A percentile compares a stretch with the other conserved stretches of the same genome.
Evolutionary conservation across 2,329 filamentous ascomycete genomes (phyloP).

Genomic region (Xylariaceae sp.): DNA sequence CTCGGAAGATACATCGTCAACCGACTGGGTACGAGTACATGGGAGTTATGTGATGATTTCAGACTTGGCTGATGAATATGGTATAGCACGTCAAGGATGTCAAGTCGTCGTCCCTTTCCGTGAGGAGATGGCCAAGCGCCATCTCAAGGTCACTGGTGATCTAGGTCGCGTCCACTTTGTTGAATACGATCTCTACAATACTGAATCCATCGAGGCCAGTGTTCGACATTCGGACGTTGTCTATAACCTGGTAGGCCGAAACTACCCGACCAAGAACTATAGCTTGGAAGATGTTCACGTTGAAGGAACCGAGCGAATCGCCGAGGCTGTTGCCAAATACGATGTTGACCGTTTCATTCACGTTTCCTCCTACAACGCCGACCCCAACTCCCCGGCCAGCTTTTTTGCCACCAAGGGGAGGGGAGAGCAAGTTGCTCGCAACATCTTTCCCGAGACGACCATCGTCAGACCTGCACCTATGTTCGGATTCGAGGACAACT

Average conservation of each 20-base stretch:
- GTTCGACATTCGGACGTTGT: constrained; percentile 96
- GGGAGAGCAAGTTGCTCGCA: constrained; percentile 78
- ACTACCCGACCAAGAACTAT: constrained; percentile 99
- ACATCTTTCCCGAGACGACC: constrained; percentile 93
- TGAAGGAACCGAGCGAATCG: constrained; percentile 87
- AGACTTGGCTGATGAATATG: constrained; percentile 21
- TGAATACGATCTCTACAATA: constrained; percentile 94
- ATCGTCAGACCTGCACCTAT: constrained; percentile 91
- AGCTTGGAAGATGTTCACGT: constrained; percentile 88
- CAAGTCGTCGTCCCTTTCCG: constrained; percentile 90
- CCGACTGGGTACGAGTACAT: constrained; percentile 60
- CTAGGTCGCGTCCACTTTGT: constrained; percentile 85
- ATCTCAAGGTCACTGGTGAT: constrained; percentile 94
- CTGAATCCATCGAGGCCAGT: constrained; percentile 90
- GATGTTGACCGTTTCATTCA: constrained; percentile 96
- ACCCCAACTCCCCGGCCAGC: constrained; percentile 73
- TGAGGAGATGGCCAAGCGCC: constrained; percentile 96
- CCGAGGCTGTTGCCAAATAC: constrained; percentile 93
- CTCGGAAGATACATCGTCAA: constrained; percentile 97
- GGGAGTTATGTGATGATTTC: not conserved
- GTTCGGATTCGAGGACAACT: constrained; percentile 91
- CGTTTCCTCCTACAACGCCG: constrained; percentile 90
- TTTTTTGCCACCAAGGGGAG: constrained; percentile 90
- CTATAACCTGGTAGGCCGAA: constrained; percentile 90
- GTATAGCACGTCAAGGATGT: constrained; percentile 81